Percentiles rank a stretch among this genome's conserved stretches.
These are phyloP conservation scores for Daedaleopsis sinensis DNA, from an alignment of 768 basidiomycete genomes.

Conservation along the genomic window DNA sequence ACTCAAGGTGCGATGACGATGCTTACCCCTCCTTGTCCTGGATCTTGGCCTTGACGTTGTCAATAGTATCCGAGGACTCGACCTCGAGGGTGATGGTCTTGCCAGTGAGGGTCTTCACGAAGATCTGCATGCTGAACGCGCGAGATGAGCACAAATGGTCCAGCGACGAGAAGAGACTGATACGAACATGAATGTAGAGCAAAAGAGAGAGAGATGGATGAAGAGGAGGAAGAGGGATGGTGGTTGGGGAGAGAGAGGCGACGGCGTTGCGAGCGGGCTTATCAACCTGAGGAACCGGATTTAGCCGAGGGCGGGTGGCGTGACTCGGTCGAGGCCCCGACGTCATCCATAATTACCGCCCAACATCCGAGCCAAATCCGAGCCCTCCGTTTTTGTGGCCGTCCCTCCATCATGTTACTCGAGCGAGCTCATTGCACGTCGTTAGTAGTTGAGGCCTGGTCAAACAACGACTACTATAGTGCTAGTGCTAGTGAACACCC, in stretches of 20 bases:
- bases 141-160: neutral
- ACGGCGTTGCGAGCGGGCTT: conserved; percentile 6
- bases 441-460: no score
- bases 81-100: conserved; percentile 90
- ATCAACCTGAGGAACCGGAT: conserved; percentile 11
- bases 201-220: neutral
- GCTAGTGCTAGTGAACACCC: no score
- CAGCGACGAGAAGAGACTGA: neutral
- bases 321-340: neutral
- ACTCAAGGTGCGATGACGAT: neutral
- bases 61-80: conserved; percentile 76
- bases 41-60: conserved; percentile 82
- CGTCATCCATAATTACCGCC: neutral
- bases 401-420: no score
- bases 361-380: no score
- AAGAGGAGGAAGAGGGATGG: conserved; percentile 21
- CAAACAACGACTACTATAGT: no score
- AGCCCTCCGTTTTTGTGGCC: no score
- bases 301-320: neutral
- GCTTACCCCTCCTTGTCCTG: conserved; percentile 76
- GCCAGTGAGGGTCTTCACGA: conserved; percentile 86
- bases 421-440: no score
- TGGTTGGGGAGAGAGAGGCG: conserved; percentile 23
- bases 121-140: conserved; percentile 72
- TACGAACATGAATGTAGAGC: neutral